A percentile compares a stretch with the other conserved stretches of the same genome.
phyloP scores from a whole-genome alignment of 2,329 filamentous ascomycete genomes.

The Juglanconis oblonga region DNA sequence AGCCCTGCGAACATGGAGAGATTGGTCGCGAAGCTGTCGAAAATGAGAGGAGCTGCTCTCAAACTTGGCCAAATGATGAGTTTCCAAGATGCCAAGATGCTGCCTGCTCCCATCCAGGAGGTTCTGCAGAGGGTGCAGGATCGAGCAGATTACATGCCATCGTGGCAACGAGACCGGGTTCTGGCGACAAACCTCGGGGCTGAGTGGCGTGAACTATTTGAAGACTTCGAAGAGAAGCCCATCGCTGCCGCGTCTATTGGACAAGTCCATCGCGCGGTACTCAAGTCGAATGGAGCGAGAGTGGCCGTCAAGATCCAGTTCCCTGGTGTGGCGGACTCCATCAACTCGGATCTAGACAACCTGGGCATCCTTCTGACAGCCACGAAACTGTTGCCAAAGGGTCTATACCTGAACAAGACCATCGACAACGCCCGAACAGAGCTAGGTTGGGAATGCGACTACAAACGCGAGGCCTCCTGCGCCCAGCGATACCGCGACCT shows the following conservation, averaged over 20 bases:
- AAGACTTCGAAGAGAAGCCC: slow-evolving; percentile 82
- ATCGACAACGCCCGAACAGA: slow-evolving; percentile 93
- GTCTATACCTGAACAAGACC: slow-evolving; percentile 92
- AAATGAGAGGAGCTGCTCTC: slow-evolving; percentile 94
- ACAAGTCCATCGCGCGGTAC: slow-evolving; percentile 83
- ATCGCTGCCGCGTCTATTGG: slow-evolving; percentile 96
- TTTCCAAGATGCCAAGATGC: slow-evolving; percentile 94
- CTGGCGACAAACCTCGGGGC: slow-evolving; percentile 73
- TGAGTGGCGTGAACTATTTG: slow-evolving; percentile 82
- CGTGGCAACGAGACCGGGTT: slow-evolving; percentile 86
- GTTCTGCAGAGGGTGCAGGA: slow-evolving; percentile 94
- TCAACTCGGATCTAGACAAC: slow-evolving; percentile 95
- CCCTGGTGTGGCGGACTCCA: slow-evolving; percentile 90
- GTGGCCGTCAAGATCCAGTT: slow-evolving; percentile 98
- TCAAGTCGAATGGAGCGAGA: slow-evolving; percentile 69
- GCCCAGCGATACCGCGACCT: slow-evolving; percentile 73
- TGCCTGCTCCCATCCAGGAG: slow-evolving; percentile 81
- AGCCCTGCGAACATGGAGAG: slow-evolving; percentile 90
- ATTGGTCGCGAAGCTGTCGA: slow-evolving; percentile 85
- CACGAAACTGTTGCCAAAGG: slow-evolving; percentile 83
- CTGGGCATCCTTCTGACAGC: slow-evolving; percentile 86
- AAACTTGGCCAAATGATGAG: slow-evolving; percentile 98
- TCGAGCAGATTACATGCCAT: slow-evolving; percentile 95
- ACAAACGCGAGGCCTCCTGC: slow-evolving; percentile 81
- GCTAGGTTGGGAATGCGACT: slow-evolving; percentile 96